Conservation (phyloP, 2,329 filamentous ascomycete species). For the Salinomyces thailandicus region DNA sequence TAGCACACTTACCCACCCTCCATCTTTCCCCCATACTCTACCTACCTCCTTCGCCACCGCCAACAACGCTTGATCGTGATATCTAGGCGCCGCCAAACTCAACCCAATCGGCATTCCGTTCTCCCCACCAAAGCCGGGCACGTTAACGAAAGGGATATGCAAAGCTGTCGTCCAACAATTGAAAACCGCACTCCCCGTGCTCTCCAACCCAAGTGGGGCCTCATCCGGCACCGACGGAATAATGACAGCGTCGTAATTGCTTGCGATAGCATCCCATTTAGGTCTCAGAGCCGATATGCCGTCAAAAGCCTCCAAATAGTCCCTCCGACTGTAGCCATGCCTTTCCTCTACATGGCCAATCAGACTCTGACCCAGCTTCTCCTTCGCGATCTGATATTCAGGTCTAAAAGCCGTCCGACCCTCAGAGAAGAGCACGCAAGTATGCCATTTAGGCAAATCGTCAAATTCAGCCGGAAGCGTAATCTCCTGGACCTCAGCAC, state of each 20-base stretch:
- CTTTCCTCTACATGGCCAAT: conserved; percentile 44
- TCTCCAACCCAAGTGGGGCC: conserved; percentile 44
- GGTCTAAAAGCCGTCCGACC: conserved; percentile 44
- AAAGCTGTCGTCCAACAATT: conserved; percentile 29
- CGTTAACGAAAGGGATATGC: conserved; percentile 53
- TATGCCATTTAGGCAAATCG: conserved; percentile 43
- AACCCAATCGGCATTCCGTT: conserved; percentile 51
- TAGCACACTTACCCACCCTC: conserved; percentile 15
- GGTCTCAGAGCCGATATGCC: conserved; percentile 44
- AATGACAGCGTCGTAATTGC: conserved; percentile 45
- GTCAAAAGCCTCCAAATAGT: conserved; percentile 47
- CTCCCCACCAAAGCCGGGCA: conserved; percentile 51
- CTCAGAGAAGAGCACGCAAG: conserved; percentile 41
- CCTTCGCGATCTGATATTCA: conserved; percentile 42
- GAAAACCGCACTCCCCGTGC: conserved; percentile 45
- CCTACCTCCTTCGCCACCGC: conserved; percentile 33
- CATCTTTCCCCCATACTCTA: conserved; percentile 30
- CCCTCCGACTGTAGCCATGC: conserved; percentile 33
- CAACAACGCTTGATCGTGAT: conserved; percentile 35
- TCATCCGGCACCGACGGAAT: conserved; percentile 51
- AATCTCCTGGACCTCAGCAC: conserved; percentile 48
- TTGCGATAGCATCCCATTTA: conserved; percentile 43
- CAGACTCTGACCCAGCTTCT: conserved; percentile 38
- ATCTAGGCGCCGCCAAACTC: conserved; percentile 41
- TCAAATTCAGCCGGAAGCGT: conserved; percentile 42